phyloP scores from a whole-genome alignment of 2,329 filamentous ascomycete genomes.

The Trichocomaceae sp. region DNA sequence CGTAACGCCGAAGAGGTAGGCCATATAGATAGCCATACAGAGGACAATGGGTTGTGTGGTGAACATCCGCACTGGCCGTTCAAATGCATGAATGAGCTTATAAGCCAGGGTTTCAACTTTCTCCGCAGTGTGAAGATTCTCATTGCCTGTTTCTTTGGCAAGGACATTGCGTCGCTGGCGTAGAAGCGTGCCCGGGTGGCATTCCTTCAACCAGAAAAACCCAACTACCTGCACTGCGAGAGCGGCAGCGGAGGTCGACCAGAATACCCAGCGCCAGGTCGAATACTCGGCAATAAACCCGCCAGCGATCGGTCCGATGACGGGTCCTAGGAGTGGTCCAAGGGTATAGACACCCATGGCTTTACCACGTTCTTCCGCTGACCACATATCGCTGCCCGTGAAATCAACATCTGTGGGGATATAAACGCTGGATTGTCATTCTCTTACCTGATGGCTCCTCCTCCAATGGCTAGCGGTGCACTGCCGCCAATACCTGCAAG shows the following conservation, averaged over 20 bases:
- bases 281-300: constrained; percentile 23
- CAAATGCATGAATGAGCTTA: too few relatives aligned
- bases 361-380: constrained; percentile 4
- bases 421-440: too few relatives aligned
- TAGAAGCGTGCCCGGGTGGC: not conserved
- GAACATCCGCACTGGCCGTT: constrained; percentile 49
- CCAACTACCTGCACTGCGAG: constrained; percentile 19
- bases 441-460: constrained; percentile 7
- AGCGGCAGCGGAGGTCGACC: constrained; percentile 19
- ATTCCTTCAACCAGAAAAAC: not conserved
- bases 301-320: constrained; percentile 25
- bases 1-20: constrained; percentile 51
- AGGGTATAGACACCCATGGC: constrained; percentile 7
- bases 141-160: not conserved
- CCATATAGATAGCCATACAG: constrained; percentile 45
- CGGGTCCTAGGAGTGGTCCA: constrained; percentile 14
- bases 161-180: not conserved
- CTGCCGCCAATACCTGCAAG: constrained; percentile 50
- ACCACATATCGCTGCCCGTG: not conserved
- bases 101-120: constrained; percentile 23
- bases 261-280: constrained; percentile 32
- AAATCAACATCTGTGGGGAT: too few relatives aligned
- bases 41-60: constrained; percentile 51
- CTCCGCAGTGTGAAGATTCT: not conserved
- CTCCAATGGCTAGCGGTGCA: constrained; percentile 35